Conservation (phyloP, 768 basidiomycete species). For the Mycena floridula region DNA sequence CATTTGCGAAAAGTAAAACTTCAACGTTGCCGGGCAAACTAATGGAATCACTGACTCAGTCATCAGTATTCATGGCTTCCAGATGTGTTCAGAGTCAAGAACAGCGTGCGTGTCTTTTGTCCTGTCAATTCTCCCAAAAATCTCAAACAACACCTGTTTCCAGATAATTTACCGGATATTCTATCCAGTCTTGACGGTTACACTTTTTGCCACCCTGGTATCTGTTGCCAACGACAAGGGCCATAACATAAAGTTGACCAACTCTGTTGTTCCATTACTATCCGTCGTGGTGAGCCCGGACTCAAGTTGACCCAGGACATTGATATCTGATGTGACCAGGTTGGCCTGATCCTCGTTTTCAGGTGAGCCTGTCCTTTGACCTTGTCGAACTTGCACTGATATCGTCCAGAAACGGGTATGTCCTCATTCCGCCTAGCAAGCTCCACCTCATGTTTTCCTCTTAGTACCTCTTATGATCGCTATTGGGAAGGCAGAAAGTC, state of each 20-base stretch:
- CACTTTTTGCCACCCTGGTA: conserved; percentile 59
- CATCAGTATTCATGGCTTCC: conserved; percentile 83
- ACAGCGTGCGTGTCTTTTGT: conserved; percentile 50
- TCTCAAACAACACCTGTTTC: background rate
- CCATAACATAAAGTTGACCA: conserved; percentile 58
- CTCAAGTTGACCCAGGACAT: conserved; percentile 1
- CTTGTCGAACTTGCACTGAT: too few species aligned
- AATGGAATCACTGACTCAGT: conserved; percentile 1
- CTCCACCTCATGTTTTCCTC: background rate
- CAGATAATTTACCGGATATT: conserved; percentile 69
- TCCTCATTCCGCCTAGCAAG: conserved; percentile 1
- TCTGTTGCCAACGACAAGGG: conserved; percentile 57
- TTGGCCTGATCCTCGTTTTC: conserved; percentile 86
- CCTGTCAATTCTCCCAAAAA: background rate
- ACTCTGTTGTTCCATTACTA: conserved; percentile 81
- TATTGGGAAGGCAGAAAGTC: conserved; percentile 88
- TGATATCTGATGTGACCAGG: conserved; percentile 32
- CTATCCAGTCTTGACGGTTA: conserved; percentile 82
- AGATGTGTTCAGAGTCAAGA: conserved; percentile 79
- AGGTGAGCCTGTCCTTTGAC: too few species aligned
- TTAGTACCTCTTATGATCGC: conserved; percentile 78
- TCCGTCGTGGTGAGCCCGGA: conserved; percentile 71
- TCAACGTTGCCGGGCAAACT: conserved; percentile 1
- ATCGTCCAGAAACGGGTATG: conserved; percentile 56
- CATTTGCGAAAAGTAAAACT: conserved; percentile 43